Base-by-base conservation (phyloP, 2,329 filamentous ascomycete species). In the Phoma sp. region DNA sequence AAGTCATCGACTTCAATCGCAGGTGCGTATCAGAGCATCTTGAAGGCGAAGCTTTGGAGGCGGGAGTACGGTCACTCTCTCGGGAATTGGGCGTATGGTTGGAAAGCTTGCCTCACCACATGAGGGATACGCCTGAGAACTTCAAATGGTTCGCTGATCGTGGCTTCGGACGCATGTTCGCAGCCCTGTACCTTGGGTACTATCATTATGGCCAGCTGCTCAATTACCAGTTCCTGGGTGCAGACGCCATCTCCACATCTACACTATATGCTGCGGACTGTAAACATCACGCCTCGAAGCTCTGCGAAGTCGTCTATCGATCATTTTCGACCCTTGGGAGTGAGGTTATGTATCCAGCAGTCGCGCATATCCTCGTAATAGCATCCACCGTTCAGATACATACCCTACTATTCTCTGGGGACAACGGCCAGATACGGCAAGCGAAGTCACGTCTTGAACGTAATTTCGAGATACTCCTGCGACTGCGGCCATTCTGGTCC, bases 131-230 rank as follows among this genome's bases (percentile, higher is more conserved):
- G 4, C 60, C 64, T 6, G 60, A 55, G 10, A 66, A 66, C 20
- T 62, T 66, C 33, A 53, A 56, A 25, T 61, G 57, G 38, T 66
- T 65, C 33, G 59, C 64, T 20, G 61, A 59, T 17, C 58, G 53
- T 25, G 62, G 64, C 4, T 56, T 65, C 15, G 64, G 64, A 2
- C 58, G 64, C 7, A 64, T 66, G 60, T 66, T 66, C 20, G 55
- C 56, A 10, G 64, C 64, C 15, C 47, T 66, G 5, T 66, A 66
- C 49, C 57, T 66, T 11, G 64, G 64, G 3, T 66, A 65, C 30
- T 66, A 66, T 23, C 64, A 66, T 32, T 66, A 60, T 40, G 64
- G 62, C 12, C 60, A 65, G 32, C 58, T 66, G 21, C 47, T 66
- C 25, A 59, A 65, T 46, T 66, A 66, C 49, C 64, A 66, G 23